Evolutionary conservation across 2,329 filamentous ascomycete genomes (phyloP).

Genomic region (Paramyrothecium sp.): DNA sequence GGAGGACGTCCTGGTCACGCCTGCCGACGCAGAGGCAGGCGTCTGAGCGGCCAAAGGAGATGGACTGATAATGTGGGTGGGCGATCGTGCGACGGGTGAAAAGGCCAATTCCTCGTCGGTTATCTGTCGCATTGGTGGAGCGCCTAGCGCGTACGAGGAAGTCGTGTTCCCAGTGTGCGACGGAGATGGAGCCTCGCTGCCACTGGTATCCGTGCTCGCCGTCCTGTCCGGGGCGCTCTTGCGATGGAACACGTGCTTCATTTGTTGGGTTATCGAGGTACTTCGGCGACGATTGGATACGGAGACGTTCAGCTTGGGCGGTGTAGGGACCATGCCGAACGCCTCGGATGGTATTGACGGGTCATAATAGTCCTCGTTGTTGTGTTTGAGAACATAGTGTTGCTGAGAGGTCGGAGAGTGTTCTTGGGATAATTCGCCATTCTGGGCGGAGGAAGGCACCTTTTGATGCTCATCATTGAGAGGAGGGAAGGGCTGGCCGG

Average conservation of each 20-base stretch:
- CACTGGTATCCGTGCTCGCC: slow-evolving; percentile 14
- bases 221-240: slow-evolving; percentile 29
- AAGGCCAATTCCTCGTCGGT: not conserved
- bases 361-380: slow-evolving; percentile 40
- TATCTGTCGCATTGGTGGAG: not conserved
- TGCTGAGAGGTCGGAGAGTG: slow-evolving; percentile 21
- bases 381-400: slow-evolving; percentile 29
- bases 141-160: not conserved
- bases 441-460: slow-evolving; percentile 17
- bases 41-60: slow-evolving; percentile 1
- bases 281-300: slow-evolving; percentile 22
- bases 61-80: not conserved
- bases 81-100: not conserved
- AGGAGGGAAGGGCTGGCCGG: not conserved
- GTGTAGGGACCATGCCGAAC: slow-evolving; percentile 34
- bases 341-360: slow-evolving; percentile 37
- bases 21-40: slow-evolving; percentile 9
- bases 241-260: slow-evolving; percentile 33
- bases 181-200: not conserved
- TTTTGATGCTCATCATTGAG: slow-evolving; percentile 3
- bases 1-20: slow-evolving; percentile 19
- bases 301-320: slow-evolving; percentile 14
- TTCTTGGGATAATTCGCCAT: slow-evolving; percentile 24
- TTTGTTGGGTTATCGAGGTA: slow-evolving; percentile 32
- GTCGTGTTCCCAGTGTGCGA: not conserved